phyloP scores from a whole-genome alignment of 768 basidiomycete species.

The Clitopilus passeckerianus region DNA sequence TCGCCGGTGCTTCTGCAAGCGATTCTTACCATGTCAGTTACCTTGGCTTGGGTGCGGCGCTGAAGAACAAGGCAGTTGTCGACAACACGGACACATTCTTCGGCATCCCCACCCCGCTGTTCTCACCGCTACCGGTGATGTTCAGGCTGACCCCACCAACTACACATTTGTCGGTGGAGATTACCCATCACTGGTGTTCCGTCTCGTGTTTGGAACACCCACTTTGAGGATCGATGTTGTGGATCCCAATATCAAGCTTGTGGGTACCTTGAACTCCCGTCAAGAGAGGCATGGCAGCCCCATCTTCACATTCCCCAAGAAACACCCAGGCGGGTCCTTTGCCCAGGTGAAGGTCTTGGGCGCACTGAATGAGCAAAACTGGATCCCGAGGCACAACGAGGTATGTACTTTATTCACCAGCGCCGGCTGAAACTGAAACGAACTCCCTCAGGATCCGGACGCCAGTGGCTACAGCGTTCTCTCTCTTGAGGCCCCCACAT shows the following conservation, averaged over 20 bases:
- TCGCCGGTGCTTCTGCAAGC: slow-evolving; percentile 24
- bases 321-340: slow-evolving; percentile 30
- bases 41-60: slow-evolving; percentile 35
- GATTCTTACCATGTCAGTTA: slow-evolving; percentile 40
- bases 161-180: slow-evolving; percentile 41
- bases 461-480: slow-evolving; percentile 23
- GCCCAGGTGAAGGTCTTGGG: slow-evolving; percentile 38
- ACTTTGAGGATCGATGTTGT: slow-evolving; percentile 45
- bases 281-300: slow-evolving; percentile 10
- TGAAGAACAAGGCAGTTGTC: slow-evolving; percentile 45
- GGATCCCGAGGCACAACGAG: slow-evolving; percentile 40
- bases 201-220: slow-evolving; percentile 46
- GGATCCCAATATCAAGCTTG: slow-evolving; percentile 31
- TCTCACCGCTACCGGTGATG: slow-evolving; percentile 32
- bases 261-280: slow-evolving; percentile 31
- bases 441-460: not conserved
- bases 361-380: slow-evolving; percentile 40
- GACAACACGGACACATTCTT: slow-evolving; percentile 46
- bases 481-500: slow-evolving; percentile 24
- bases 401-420: slow-evolving; percentile 19
- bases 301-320: slow-evolving; percentile 36
- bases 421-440: not conserved
- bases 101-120: slow-evolving; percentile 39
- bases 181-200: slow-evolving; percentile 35
- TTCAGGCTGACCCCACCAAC: slow-evolving; percentile 33